Conservation (phyloP, 345 rosid species). For the Corchorus olitorius region DNA sequence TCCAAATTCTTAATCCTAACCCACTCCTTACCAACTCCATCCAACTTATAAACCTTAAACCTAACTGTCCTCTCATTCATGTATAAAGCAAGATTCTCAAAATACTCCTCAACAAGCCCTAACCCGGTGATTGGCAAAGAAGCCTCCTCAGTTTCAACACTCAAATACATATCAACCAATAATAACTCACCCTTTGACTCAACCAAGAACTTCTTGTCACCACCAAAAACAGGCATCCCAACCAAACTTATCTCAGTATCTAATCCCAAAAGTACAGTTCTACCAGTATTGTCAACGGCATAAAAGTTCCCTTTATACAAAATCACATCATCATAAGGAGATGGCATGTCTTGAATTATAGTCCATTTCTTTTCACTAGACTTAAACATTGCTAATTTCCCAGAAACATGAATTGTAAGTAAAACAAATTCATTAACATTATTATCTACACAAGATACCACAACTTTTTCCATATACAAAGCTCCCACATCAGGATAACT, state of each 20-base stretch:
- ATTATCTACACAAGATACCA: conserved; percentile 41
- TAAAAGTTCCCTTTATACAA: conserved; percentile 56
- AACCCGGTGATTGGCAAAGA: conserved; percentile 14
- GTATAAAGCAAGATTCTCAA: conserved; percentile 38
- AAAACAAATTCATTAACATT: conserved; percentile 46
- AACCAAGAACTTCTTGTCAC: conserved; percentile 87
- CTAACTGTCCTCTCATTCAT: conserved; percentile 75
- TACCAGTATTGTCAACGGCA: conserved; percentile 78
- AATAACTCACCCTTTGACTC: conserved; percentile 72
- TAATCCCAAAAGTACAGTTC: conserved; percentile 58
- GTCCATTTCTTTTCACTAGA: conserved; percentile 65
- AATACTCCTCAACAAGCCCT: conserved; percentile 30
- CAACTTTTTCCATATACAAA: conserved; percentile 80
- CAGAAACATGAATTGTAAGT: conserved; percentile 90
- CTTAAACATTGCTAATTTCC: conserved; percentile 75
- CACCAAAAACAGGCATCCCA: conserved; percentile 67
- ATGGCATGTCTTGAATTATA: conserved; percentile 70
- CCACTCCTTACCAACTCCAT: conserved; percentile 51
- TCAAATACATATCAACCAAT: conserved; percentile 81
- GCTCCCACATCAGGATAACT: conserved; percentile 35
- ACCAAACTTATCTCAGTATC: conserved; percentile 32
- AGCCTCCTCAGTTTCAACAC: conserved; percentile 52
- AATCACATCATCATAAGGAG: conserved; percentile 85
- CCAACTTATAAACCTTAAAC: conserved; percentile 70
- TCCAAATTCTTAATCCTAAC: conserved; percentile 49